These are phyloP conservation scores for Metarhizium guizhouense DNA, from an alignment of 2,329 filamentous ascomycete genomes.

Conservation along the genomic window DNA sequence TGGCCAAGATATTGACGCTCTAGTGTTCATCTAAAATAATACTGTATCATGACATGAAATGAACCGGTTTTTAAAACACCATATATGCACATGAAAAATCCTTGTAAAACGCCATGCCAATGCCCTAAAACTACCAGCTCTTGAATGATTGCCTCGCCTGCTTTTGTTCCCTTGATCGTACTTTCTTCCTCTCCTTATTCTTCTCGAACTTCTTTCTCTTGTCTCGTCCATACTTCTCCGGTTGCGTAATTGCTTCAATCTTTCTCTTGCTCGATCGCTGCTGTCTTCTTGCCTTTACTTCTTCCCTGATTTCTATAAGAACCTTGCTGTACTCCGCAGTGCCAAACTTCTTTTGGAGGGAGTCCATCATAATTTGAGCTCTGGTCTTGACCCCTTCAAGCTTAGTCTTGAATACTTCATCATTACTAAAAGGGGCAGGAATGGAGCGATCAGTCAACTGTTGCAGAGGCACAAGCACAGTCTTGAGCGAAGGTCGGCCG, in stretches of 20 bases:
- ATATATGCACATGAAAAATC: not conserved
- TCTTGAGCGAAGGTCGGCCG: constrained; percentile 54
- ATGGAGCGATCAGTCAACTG: constrained; percentile 78
- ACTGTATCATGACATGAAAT: not conserved
- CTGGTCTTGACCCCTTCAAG: constrained; percentile 65
- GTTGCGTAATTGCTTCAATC: constrained; percentile 76
- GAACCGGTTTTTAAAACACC: not conserved
- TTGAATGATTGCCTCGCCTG: constrained; percentile 64
- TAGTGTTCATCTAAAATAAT: not conserved
- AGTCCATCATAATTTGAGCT: constrained; percentile 68
- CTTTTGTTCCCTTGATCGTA: constrained; percentile 64
- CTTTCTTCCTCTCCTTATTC: constrained; percentile 77
- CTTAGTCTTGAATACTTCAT: constrained; percentile 57
- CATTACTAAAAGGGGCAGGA: constrained; percentile 59
- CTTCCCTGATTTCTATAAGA: constrained; percentile 63
- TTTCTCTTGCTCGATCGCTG: constrained; percentile 75
- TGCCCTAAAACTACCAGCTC: constrained; percentile 21
- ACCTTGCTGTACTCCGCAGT: constrained; percentile 69
- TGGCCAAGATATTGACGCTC: not conserved
- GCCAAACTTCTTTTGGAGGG: constrained; percentile 78
- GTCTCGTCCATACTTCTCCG: constrained; percentile 66
- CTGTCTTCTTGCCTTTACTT: constrained; percentile 62
- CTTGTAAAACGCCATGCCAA: constrained; percentile 18
- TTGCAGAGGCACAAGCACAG: constrained; percentile 54
- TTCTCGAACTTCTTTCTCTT: constrained; percentile 79